Conservation (phyloP, 805 yeast genomes). For the Kazachstania psychrophila region DNA sequence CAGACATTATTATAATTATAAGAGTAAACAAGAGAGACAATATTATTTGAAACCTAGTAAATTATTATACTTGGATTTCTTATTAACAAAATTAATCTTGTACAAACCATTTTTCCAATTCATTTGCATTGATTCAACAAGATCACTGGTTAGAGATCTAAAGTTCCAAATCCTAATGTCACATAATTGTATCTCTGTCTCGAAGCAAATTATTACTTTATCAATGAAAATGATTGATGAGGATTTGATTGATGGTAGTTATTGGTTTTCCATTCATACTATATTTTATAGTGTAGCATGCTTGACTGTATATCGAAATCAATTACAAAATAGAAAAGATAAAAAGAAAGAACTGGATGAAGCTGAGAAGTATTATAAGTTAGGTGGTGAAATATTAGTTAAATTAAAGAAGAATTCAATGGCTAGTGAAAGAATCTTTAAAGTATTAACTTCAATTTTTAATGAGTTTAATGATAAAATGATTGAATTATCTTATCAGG, state of each 20-base stretch:
- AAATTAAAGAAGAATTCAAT: slow-evolving; percentile 57
- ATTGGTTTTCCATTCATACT: slow-evolving; percentile 87
- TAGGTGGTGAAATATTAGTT: slow-evolving; percentile 59
- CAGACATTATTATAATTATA: slow-evolving; percentile 50
- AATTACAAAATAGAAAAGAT: slow-evolving; percentile 2
- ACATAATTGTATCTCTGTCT: slow-evolving; percentile 73
- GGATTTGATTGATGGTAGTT: slow-evolving; percentile 68
- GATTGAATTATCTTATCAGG: slow-evolving; percentile 4
- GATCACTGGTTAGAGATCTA: slow-evolving; percentile 17
- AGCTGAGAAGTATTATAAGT: slow-evolving; percentile 57
- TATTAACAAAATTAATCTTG: slow-evolving; percentile 70
- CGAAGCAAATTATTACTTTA: slow-evolving; percentile 69
- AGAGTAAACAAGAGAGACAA: slow-evolving; percentile 23
- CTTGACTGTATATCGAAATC: slow-evolving; percentile 47
- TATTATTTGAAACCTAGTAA: slow-evolving; percentile 64
- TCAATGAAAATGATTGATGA: slow-evolving; percentile 73
- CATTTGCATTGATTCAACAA: slow-evolving; percentile 7
- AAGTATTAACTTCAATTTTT: slow-evolving; percentile 63
- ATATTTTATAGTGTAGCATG: slow-evolving; percentile 85
- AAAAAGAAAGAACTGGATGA: slow-evolving; percentile 4
- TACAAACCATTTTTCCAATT: slow-evolving; percentile 87
- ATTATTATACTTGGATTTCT: slow-evolving; percentile 57
- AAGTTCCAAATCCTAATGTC: slow-evolving; percentile 62
- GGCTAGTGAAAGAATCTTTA: slow-evolving; percentile 69
- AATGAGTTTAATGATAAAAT: slow-evolving; percentile 59